A percentile compares a stretch with the other conserved stretches of the same genome.
Evolutionary conservation across 192 early-diverging fungal genomes (phyloP).

Genomic region (Coemansia brasiliensis): DNA sequence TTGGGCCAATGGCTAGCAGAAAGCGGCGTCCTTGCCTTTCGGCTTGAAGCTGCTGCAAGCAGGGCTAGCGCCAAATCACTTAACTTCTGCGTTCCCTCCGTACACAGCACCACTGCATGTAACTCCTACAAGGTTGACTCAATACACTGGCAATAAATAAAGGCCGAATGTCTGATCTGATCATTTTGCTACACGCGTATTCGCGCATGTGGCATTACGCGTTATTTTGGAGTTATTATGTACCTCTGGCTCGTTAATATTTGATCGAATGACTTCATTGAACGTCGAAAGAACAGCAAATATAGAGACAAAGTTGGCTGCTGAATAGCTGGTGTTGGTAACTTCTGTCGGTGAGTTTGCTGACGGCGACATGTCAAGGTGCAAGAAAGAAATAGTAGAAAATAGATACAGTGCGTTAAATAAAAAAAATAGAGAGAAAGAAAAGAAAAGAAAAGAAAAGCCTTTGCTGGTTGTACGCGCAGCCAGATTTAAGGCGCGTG

Average conservation of each 20-base stretch:
- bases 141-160: no score
- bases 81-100: slow-evolving; percentile 15
- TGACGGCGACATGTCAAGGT: slow-evolving; percentile 31
- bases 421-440: neutral
- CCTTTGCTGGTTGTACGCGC: neutral
- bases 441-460: slow-evolving; percentile 3
- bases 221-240: neutral
- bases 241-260: slow-evolving; percentile 51
- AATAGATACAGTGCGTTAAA: neutral
- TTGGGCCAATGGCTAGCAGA: slow-evolving; percentile 40
- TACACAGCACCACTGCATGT: slow-evolving; percentile 18
- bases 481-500: no score
- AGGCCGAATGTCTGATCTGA: neutral
- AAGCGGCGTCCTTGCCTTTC: slow-evolving; percentile 12
- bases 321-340: slow-evolving; percentile 32
- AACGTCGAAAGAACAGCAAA: slow-evolving; percentile 37
- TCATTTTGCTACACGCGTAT: neutral
- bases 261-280: slow-evolving; percentile 14
- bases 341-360: slow-evolving; percentile 31
- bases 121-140: slow-evolving; percentile 28
- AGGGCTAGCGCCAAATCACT: slow-evolving; percentile 30
- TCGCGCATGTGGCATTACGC: neutral
- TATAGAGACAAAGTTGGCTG: slow-evolving; percentile 45
- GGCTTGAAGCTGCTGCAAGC: slow-evolving; percentile 27
- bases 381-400: slow-evolving; percentile 8